Base-by-base conservation (phyloP, 192 early-diverging fungal genomes). In the Tieghemiomyces parasiticus region DNA sequence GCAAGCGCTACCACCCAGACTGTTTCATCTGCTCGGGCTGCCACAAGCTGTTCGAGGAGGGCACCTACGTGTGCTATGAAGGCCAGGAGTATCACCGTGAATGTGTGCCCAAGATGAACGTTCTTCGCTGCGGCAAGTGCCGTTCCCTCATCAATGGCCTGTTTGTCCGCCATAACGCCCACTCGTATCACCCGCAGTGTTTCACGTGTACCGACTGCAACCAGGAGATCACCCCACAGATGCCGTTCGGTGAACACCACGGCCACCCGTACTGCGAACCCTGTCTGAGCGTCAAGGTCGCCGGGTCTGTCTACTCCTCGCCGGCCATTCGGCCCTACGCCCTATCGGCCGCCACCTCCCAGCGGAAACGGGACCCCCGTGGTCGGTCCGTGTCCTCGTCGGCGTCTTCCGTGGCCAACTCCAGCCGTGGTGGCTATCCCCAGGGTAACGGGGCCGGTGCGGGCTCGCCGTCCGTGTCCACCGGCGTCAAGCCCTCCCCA, bases 1-100 rank as follows among this genome's bases (percentile, higher is more conserved):
- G 74, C 52, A 73, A 73, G 59, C 69, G 67, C 66, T 76, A 76
- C 60, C 74, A 76, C 33, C 74, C 71, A 0, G 67, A 73, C 32
- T 76, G 74, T 61, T 76, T 76, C 55, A 67, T 67, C 1, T 76
- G 74, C 29, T 72, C 74, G 2, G 74, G 74, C 1, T 76, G 74
- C 54, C 45, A 47, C 9, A 64, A 69, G 61, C 63, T 67, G 44
- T 76, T 76, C 32, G 74, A 76, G 60, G 74, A 76, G 61, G 74
- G 74, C 60, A 73, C 74, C 6, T 76, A 76, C 24, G 74, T 76
- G 46, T 73, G 68, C 59, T 76, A 71, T 60, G 74, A 73, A 59
- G 71, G 71, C 45, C 62, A 73, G 16, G 74, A 76, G 63, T 76
- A 73, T 60, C 74, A 76, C 59, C 71, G 71, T 58, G 64, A 76